A percentile compares a stretch with the other conserved stretches of the same genome.
Conservation (phyloP, 2,329 filamentous ascomycete genomes). For the Trichoderma semiorbis region DNA sequence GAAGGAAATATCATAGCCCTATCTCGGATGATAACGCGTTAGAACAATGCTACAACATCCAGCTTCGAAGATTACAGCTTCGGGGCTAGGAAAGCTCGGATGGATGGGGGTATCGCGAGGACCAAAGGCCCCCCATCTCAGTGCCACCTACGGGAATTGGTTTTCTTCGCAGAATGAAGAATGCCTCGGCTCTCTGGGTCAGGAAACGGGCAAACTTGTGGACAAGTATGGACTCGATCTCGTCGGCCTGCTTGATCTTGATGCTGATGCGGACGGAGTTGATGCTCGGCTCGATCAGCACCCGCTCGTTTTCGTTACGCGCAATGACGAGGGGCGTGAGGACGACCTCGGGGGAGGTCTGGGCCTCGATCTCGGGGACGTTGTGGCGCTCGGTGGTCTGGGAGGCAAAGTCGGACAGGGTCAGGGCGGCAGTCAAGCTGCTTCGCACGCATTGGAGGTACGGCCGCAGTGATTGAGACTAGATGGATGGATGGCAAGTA, state of each 20-base stretch:
- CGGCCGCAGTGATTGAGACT: conserved; percentile 95
- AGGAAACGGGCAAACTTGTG: conserved; percentile 98
- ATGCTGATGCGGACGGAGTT: conserved; percentile 97
- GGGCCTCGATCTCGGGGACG: conserved; percentile 94
- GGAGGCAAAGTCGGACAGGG: conserved; percentile 88
- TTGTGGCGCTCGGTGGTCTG: conserved; percentile 97
- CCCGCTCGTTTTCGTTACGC: conserved; percentile 88
- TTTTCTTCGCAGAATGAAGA: conserved; percentile 94
- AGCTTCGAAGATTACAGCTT: neutral
- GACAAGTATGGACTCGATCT: conserved; percentile 96
- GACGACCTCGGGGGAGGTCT: conserved; percentile 87
- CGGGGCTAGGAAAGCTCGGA: neutral
- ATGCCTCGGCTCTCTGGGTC: conserved; percentile 90
- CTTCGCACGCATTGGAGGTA: conserved; percentile 96
- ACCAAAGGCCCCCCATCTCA: neutral
- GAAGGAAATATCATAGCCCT: conserved; percentile 99
- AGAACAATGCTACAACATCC: neutral
- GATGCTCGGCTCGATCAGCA: conserved; percentile 92
- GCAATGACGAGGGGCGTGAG: conserved; percentile 87
- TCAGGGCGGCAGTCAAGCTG: conserved; percentile 89
- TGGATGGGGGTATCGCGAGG: neutral
- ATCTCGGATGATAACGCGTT: neutral
- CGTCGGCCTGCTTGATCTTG: conserved; percentile 98
- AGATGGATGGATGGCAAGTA: neutral
- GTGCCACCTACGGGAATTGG: conserved; percentile 73